These are phyloP conservation scores for Ulvella scutata DNA, from an alignment of 139 green algal species.

Conservation along the genomic window DNA sequence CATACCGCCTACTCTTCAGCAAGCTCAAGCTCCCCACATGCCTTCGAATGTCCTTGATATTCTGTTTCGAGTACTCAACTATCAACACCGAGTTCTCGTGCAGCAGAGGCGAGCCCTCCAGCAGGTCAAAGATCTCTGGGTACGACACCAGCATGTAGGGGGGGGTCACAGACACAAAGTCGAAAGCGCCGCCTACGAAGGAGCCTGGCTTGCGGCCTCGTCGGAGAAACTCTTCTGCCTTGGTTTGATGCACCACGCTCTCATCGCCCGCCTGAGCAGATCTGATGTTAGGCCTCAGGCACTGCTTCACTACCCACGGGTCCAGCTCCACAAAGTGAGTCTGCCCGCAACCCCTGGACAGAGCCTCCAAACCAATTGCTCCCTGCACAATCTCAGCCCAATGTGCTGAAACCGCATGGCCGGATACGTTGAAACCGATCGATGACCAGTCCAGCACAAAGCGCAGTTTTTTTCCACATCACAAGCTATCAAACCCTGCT, in stretches of 20 bases:
- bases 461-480: background rate
- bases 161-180: constrained; percentile 85
- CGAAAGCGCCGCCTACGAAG: constrained; percentile 55
- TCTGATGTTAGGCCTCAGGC: constrained; percentile 38
- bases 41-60: background rate
- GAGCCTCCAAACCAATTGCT: constrained; percentile 38
- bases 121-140: constrained; percentile 56
- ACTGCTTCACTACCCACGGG: constrained; percentile 55
- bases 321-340: constrained; percentile 83
- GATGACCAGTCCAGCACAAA: too few species aligned
- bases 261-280: constrained; percentile 1
- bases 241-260: constrained; percentile 7
- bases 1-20: background rate
- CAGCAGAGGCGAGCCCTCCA: constrained; percentile 53
- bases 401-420: background rate
- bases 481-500: background rate
- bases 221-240: constrained; percentile 59
- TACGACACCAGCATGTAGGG: constrained; percentile 83
- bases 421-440: too few species aligned
- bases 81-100: constrained; percentile 16
- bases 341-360: constrained; percentile 31
- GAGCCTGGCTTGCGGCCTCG: constrained; percentile 13
- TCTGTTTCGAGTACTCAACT: background rate
- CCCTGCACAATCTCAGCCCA: background rate
- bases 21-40: background rate